Evolutionary conservation across 2,329 filamentous ascomycete species (phyloP), one percentile per base, ranked within the genome.

Genomic region (Pseudofabraea citricarpa): DNA sequence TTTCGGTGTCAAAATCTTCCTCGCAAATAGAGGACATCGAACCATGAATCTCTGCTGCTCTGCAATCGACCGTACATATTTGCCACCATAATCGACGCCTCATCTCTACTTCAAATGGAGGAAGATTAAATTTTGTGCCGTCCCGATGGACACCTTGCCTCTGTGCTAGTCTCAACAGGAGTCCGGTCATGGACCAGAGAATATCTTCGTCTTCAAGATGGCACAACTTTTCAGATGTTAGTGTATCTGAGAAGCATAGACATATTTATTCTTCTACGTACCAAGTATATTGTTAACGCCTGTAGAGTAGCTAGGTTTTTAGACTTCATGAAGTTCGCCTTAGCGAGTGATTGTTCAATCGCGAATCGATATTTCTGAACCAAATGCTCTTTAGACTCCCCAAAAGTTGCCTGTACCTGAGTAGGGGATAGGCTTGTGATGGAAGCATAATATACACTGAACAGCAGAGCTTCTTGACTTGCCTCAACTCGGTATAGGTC

Each of bases 81-180:
- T 73, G 67, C 70, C 76, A 82, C 75, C 79, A 84, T 0, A 83
- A 57, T 2, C 81, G 68, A 18, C 80, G 68, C 27, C 79, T 68
- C 60, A 82, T 73, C 55, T 84, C 78, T 1, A 71, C 70, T 43
- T 83, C 78, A 45, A 77, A 81, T 0, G 76, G 73, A 0, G 71
- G 66, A 4, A 84, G 62, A 1, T 68, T 69, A 27, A 81, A 68
- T 36, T 68, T 60, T 4, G 64, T 62, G 9, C 70, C 62, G 47
- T 68, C 65, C 40, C 67, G 65, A 44, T 70, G 67, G 41, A 70
- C 56, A 19, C 67, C 67, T 15, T 69, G 65, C 22, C 65, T 65
- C 19, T 65, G 60, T 18, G 64, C 66, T 36, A 69, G 67, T 24
- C 66, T 62, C 9, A 67, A 54, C 2, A 64, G 65, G 9, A 63